Conservation (phyloP, 805 yeast genomes). For the Metschnikowia reukaufii region DNA sequence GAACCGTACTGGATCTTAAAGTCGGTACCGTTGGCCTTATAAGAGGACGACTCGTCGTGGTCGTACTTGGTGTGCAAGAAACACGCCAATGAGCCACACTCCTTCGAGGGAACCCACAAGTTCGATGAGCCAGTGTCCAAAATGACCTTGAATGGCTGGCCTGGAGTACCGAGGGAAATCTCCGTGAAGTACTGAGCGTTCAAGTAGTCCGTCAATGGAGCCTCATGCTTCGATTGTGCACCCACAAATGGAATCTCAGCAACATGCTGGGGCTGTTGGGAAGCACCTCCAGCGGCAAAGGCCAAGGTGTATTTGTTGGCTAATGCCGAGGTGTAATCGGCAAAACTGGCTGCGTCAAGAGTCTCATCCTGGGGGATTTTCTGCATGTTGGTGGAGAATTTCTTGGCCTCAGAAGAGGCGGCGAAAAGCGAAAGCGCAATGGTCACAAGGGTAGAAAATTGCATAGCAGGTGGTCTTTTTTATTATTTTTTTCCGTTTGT, state of each 20-base stretch:
- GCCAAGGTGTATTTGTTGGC: conserved; percentile 60
- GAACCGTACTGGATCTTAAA: conserved; percentile 90
- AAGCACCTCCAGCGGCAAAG: conserved; percentile 36
- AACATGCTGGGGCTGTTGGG: conserved; percentile 22
- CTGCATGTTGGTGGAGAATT: conserved; percentile 55
- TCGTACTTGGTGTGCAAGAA: conserved; percentile 90
- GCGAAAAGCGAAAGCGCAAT: conserved; percentile 42
- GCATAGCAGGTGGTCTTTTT: conserved; percentile 24
- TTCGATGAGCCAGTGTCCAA: conserved; percentile 96
- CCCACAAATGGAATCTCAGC: conserved; percentile 21
- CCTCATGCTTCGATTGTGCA: conserved; percentile 46
- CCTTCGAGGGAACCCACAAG: conserved; percentile 91
- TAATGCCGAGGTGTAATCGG: conserved; percentile 55
- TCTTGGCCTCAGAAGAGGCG: conserved; percentile 46
- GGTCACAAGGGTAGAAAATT: conserved; percentile 41
- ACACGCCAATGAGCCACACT: conserved; percentile 93
- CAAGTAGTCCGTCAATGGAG: conserved; percentile 88
- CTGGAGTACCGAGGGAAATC: conserved; percentile 88
- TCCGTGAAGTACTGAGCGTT: conserved; percentile 97
- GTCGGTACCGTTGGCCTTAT: conserved; percentile 81
- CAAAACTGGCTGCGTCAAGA: conserved; percentile 49
- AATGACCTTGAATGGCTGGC: conserved; percentile 89
- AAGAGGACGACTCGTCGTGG: conserved; percentile 77
- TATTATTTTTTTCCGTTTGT: background rate
- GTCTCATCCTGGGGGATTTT: conserved; percentile 59